Conservation (phyloP, 129 eudicot species). For the Silybum marianum region DNA sequence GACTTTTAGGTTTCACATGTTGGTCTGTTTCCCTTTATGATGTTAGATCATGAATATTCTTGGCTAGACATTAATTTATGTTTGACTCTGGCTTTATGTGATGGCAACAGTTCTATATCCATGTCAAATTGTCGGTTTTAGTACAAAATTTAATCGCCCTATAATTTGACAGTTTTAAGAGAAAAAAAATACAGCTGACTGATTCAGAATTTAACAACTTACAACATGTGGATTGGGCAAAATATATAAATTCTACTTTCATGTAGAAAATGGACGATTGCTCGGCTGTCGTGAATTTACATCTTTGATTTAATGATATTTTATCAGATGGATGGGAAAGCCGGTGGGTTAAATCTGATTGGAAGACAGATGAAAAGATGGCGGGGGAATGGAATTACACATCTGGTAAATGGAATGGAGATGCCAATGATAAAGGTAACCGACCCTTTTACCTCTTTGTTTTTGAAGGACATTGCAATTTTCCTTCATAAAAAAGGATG, state of each 20-base stretch:
- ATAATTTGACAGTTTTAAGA: not conserved
- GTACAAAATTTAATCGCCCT: not conserved
- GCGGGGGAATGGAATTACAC: slow-evolving; percentile 88
- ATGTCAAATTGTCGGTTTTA: too few species aligned
- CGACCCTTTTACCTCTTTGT: not conserved
- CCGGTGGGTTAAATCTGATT: slow-evolving; percentile 77
- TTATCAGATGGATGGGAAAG: slow-evolving; percentile 71
- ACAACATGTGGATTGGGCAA: not conserved
- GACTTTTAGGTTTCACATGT: not conserved
- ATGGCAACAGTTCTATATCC: not conserved
- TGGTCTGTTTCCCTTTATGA: too few species aligned
- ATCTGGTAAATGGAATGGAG: slow-evolving; percentile 80
- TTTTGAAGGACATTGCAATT: too few species aligned
- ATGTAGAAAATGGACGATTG: not conserved
- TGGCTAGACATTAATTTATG: not conserved
- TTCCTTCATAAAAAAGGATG: not conserved
- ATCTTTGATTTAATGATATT: not conserved
- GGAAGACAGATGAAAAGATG: slow-evolving; percentile 73
- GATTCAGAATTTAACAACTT: not conserved
- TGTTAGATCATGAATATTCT: not conserved
- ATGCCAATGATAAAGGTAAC: slow-evolving; percentile 70
- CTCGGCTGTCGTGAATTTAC: not conserved
- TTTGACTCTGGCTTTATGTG: not conserved
- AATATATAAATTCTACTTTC: not conserved
- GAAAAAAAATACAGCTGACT: not conserved